A percentile compares a stretch with the other conserved stretches of the same genome.
These are phyloP conservation scores for Coemansia sp. DNA, from an alignment of 192 early-diverging fungal genomes.

Conservation along the genomic window DNA sequence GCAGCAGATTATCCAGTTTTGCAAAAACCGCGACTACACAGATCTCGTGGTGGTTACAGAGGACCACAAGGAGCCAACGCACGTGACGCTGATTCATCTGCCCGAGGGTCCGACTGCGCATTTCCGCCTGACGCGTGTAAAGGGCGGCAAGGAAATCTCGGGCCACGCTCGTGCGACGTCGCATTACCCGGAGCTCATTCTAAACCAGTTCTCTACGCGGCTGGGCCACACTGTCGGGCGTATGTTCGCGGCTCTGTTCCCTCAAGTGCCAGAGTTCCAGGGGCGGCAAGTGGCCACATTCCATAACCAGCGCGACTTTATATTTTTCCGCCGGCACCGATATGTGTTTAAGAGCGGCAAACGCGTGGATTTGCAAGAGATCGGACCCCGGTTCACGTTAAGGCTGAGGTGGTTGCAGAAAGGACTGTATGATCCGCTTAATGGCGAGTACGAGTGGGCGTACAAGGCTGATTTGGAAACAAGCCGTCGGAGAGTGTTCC, in stretches of 20 bases:
- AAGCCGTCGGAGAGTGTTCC: slow-evolving; percentile 82
- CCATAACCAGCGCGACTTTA: slow-evolving; percentile 99
- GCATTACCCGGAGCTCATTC: slow-evolving; percentile 92
- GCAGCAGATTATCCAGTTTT: slow-evolving; percentile 87
- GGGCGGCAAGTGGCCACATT: slow-evolving; percentile 93
- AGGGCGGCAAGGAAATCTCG: slow-evolving; percentile 74
- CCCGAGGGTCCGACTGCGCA: slow-evolving; percentile 96
- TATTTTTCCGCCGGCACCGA: slow-evolving; percentile 96
- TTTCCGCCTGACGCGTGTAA: slow-evolving; percentile 85
- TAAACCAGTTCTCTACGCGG: slow-evolving; percentile 96
- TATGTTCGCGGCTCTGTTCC: slow-evolving; percentile 94
- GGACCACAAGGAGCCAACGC: slow-evolving; percentile 85
- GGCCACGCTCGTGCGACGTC: slow-evolving; percentile 75
- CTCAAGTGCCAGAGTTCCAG: slow-evolving; percentile 95
- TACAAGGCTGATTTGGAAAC: slow-evolving; percentile 92
- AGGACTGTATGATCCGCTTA: slow-evolving; percentile 84
- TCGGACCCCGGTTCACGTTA: slow-evolving; percentile 94
- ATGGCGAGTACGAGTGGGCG: slow-evolving; percentile 96
- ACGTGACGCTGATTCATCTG: slow-evolving; percentile 89
- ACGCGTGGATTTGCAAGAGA: slow-evolving; percentile 86
- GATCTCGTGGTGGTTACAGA: slow-evolving; percentile 94
- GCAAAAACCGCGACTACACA: slow-evolving; percentile 84
- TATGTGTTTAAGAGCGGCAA: slow-evolving; percentile 85
- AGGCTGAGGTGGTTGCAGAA: slow-evolving; percentile 93
- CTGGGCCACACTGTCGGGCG: slow-evolving; percentile 95